These are phyloP conservation scores for Grammothele lineata DNA, from an alignment of 768 basidiomycete genomes.

Conservation along the genomic window DNA sequence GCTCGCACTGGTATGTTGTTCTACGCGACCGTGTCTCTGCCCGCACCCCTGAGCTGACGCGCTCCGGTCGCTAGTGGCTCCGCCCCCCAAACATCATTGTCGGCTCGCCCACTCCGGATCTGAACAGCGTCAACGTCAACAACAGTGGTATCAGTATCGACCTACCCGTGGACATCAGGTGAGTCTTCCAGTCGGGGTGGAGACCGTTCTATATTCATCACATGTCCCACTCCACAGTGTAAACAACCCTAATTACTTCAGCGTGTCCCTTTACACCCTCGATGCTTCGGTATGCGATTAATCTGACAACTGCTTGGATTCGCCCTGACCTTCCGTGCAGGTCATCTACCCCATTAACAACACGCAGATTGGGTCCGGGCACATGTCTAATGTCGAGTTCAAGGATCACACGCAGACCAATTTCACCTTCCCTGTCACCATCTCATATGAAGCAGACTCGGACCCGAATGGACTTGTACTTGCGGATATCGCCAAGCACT, in stretches of 20 bases:
- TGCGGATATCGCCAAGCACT: slow-evolving; percentile 58
- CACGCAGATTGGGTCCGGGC: slow-evolving; percentile 63
- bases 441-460: slow-evolving; percentile 52
- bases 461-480: slow-evolving; percentile 55
- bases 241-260: slow-evolving; percentile 78
- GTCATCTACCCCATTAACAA: slow-evolving; percentile 74
- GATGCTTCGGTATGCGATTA: slow-evolving; percentile 46
- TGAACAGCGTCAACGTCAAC: slow-evolving; percentile 37
- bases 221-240: slow-evolving; percentile 45
- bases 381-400: slow-evolving; percentile 37
- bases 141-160: slow-evolving; percentile 45
- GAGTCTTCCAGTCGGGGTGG: slow-evolving; percentile 27
- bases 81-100: slow-evolving; percentile 67
- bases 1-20: slow-evolving; percentile 56
- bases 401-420: slow-evolving; percentile 52
- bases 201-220: not conserved
- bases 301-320: not conserved
- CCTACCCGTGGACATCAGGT: slow-evolving; percentile 67
- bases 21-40: too few relatives aligned
- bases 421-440: slow-evolving; percentile 72
- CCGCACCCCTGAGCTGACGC: too few relatives aligned
- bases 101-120: slow-evolving; percentile 33
- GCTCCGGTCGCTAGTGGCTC: slow-evolving; percentile 55
- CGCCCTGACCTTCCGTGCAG: slow-evolving; percentile 31
- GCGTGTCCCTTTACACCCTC: slow-evolving; percentile 60